Base-by-base conservation (phyloP, 805 yeast species). In the Priceomyces haplophilus region DNA sequence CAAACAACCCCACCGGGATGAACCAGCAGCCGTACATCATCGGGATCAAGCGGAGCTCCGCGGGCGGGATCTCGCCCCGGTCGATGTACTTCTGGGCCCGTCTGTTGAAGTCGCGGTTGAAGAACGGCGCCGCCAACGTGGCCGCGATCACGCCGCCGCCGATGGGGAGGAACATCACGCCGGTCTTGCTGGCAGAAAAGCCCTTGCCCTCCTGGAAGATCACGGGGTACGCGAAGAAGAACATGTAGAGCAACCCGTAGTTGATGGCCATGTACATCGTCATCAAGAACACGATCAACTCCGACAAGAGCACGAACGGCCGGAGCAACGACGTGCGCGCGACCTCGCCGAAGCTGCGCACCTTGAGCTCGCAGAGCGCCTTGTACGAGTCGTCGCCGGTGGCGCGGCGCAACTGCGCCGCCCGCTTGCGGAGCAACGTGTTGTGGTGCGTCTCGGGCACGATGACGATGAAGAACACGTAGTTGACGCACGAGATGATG, bases 31-130 rank as follows among this genome's bases (percentile, higher is more conserved):
- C 90, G 32, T 75, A 62, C 64, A 87, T 76, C 84, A 88, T 79
- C 69, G 90, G 81, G n/a, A 82, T 77, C 40, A 87, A 66, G 61
- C 95, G 78, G 12, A 79, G 81, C 59, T 87, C 95, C 1, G 95
- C 91, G 12, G 80, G 75, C 0, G 78, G 69, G 23, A 76, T 76
- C 32, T 75, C 76, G 72, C 7, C 42, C n/a, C n/a, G n/a, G n/a
- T n/a, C n/a, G n/a, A n/a, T n/a, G 34, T 7, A 19, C 7, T 8
- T 19, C 4, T 13, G 13, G 43, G 40, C 38, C 11, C 67, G 67
- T 32, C 58, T 62, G 25, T 68, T 56, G 52, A 82, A 85, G 31
- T 65, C 62, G 12, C 67, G 73, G 54, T 88, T 95, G 45, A 62
- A 69, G 54, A 63, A 68, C 34, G 82, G 64, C 53, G 82, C 75